Evolutionary conservation across 768 basidiomycete genomes (phyloP), one percentile per base, ranked within the genome.

Genomic region (Trametes punicea): DNA sequence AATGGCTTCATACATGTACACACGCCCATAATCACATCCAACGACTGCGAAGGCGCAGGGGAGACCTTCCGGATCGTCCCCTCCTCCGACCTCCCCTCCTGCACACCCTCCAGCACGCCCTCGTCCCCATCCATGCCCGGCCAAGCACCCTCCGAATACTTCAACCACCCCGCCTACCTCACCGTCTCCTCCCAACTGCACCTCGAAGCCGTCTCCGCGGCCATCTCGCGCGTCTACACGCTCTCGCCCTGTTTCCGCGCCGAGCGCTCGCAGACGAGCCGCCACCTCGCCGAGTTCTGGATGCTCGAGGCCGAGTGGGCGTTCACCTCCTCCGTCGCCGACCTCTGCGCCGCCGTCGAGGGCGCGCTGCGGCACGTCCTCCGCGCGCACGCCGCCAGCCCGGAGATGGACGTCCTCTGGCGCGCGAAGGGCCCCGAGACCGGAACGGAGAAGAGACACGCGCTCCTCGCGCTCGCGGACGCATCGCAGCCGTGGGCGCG

Each of bases 201-300:
- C 67, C 84, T 98, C 29, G 97, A 99, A 69, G 87, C 90, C 6
- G 76, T 97, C 46, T 82, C 90, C 8, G 78, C 83, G 6, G 81
- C 91, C 0, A 71, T 95, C 16, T 81, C 87, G 0, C 83, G 95
- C 18, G 89, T 91, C 1, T 99, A 94, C 74, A 95, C 95, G 1
- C 81, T 99, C 21, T 87, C 90, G 0, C 95, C 97, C 0, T 88
- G 89, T 61, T 99, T 99, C 73, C 88, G 97, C 15, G 96, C 97
- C 20, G 97, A 99, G 67, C 83, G 83, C 5, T 90, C 87, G 2
- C 80, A 87, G 62, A 98, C 96, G 2, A 82, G 83, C 29, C 79
- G 96, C n/a, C 97, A 99, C 68, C 81, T 99, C 11, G 85, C 92
- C 47, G 97, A 99, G 70, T 99, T 99, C 71, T 98, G 93, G 90